Evolutionary conservation across 2,329 filamentous ascomycete species (phyloP).

Genomic region (Trichophyton simii): DNA sequence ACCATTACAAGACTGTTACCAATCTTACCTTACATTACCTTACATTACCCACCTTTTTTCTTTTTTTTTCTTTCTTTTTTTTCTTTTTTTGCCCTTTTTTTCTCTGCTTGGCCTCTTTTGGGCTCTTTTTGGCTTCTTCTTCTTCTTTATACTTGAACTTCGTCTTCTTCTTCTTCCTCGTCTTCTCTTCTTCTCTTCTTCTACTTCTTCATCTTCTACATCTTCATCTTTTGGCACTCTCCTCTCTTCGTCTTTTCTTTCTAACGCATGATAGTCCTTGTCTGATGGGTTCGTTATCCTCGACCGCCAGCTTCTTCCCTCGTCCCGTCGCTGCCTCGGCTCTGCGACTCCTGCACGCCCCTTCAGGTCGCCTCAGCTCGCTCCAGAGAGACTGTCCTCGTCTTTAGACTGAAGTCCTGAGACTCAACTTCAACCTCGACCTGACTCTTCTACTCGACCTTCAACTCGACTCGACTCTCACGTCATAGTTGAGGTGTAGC

Average conservation of each 20-base stretch:
- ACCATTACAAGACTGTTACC: too few species aligned
- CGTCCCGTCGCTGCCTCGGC: constrained; percentile 35
- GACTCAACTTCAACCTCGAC: too few species aligned
- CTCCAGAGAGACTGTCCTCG: constrained; percentile 13
- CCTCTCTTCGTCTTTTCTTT: background rate
- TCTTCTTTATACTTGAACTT: constrained; percentile 18
- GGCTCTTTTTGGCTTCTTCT: background rate
- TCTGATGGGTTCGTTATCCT: constrained; percentile 25
- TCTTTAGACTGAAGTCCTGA: background rate
- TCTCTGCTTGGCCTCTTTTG: background rate
- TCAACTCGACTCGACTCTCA: too few species aligned
- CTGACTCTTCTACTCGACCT: too few species aligned
- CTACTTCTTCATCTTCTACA: constrained; percentile 27
- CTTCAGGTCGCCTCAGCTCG: constrained; percentile 30
- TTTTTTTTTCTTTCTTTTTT: background rate
- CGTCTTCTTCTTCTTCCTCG: constrained; percentile 23
- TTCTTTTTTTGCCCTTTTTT: background rate
- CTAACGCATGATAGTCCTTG: constrained; percentile 25
- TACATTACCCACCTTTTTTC: background rate
- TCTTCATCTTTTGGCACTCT: background rate
- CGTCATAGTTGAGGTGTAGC: too few species aligned
- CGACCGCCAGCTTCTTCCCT: constrained; percentile 19
- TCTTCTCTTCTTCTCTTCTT: background rate
- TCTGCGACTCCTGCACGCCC: constrained; percentile 41
- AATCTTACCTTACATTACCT: too few species aligned